Conservation (phyloP, 495 filamentous ascomycete species). For the Bathelium albidoporum region DNA sequence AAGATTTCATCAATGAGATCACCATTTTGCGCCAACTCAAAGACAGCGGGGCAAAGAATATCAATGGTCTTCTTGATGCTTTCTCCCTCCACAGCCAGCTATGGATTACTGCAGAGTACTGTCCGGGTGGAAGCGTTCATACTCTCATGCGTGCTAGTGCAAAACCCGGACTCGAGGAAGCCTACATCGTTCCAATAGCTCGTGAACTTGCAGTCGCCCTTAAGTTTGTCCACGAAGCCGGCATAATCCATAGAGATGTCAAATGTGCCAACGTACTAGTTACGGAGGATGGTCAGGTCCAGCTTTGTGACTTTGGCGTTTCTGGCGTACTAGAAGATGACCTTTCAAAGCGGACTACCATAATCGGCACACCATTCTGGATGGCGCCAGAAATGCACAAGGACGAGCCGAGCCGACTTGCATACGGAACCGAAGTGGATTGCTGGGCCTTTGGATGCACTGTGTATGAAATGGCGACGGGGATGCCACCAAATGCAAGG, state of each 20-base stretch:
- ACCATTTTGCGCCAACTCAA: slow-evolving; percentile 73
- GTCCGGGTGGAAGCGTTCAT: slow-evolving; percentile 87
- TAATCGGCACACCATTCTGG: slow-evolving; percentile 93
- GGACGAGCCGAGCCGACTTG: slow-evolving; percentile 22
- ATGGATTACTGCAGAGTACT: slow-evolving; percentile 95
- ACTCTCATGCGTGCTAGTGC: slow-evolving; percentile 53
- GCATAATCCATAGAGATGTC: slow-evolving; percentile 92
- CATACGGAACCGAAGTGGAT: slow-evolving; percentile 66
- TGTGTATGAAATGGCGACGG: slow-evolving; percentile 82
- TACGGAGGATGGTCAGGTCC: slow-evolving; percentile 73
- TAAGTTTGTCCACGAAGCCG: slow-evolving; percentile 77
- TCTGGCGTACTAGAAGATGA: slow-evolving; percentile 77
- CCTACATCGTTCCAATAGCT: slow-evolving; percentile 80
- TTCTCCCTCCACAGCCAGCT: slow-evolving; percentile 76
- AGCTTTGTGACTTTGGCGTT: slow-evolving; percentile 95
- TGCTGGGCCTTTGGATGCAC: slow-evolving; percentile 95
- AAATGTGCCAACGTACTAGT: slow-evolving; percentile 92
- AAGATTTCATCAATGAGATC: slow-evolving; percentile 82
- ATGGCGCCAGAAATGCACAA: slow-evolving; percentile 78
- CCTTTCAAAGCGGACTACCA: slow-evolving; percentile 76
- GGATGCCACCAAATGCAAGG: slow-evolving; percentile 60
- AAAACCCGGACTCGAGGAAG: slow-evolving; percentile 56
- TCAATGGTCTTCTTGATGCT: slow-evolving; percentile 82
- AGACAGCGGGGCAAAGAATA: slow-evolving; percentile 74
- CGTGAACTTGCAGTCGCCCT: slow-evolving; percentile 78